phyloP scores from a whole-genome alignment of 2,329 filamentous ascomycete species.

The Byssoonygena ceratinophila region DNA sequence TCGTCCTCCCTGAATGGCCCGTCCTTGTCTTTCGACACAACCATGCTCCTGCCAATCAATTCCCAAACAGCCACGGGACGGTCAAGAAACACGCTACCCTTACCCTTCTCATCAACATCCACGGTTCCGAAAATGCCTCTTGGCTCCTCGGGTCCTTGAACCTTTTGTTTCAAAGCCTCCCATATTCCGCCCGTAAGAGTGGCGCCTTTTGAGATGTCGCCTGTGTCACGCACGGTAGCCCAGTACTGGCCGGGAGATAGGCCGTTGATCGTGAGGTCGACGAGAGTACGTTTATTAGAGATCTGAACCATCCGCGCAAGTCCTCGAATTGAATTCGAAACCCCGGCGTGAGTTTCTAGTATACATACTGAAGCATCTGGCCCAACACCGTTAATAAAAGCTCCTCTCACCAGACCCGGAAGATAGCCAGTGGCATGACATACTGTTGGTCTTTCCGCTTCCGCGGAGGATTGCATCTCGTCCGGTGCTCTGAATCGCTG shows the following conservation, averaged over 20 bases:
- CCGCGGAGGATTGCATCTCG: slow-evolving; percentile 90
- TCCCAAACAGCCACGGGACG: slow-evolving; percentile 85
- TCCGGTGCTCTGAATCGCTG: slow-evolving; percentile 78
- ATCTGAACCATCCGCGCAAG: slow-evolving; percentile 92
- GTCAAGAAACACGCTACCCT: slow-evolving; percentile 71
- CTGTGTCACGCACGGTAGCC: slow-evolving; percentile 73
- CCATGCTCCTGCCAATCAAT: slow-evolving; percentile 84
- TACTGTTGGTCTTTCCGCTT: slow-evolving; percentile 73
- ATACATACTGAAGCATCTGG: slow-evolving; percentile 76
- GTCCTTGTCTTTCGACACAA: slow-evolving; percentile 61
- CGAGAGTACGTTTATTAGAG: slow-evolving; percentile 58
- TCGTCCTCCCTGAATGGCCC: slow-evolving; percentile 59
- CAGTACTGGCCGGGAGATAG: slow-evolving; percentile 70
- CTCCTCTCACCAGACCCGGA: not conserved
- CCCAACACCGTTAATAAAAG: not conserved
- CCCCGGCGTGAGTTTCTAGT: slow-evolving; percentile 67
- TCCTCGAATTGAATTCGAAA: slow-evolving; percentile 63
- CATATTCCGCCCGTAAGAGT: slow-evolving; percentile 74
- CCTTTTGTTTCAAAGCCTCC: slow-evolving; percentile 44
- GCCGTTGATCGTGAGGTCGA: slow-evolving; percentile 80
- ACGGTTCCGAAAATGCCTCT: slow-evolving; percentile 64
- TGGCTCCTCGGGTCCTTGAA: slow-evolving; percentile 33
- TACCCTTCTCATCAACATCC: slow-evolving; percentile 62
- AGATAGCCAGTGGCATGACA: slow-evolving; percentile 15
- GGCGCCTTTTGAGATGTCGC: slow-evolving; percentile 77